Evolutionary conservation across 257 asterid genomes (phyloP).

Genomic region (Datura wrightii): DNA sequence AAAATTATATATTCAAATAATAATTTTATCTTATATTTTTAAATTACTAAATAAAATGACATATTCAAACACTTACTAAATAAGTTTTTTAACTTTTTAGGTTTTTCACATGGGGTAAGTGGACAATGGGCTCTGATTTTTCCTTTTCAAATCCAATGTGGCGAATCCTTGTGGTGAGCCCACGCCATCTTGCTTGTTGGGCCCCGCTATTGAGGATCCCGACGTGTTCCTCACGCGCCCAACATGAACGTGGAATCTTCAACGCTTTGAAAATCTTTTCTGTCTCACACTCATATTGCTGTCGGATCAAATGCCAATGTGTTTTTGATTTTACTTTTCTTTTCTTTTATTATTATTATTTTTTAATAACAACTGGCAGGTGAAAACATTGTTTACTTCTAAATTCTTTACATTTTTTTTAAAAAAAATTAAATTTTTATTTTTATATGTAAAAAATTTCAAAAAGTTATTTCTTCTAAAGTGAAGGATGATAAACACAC

Average conservation of each 20-base stretch:
- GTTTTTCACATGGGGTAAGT: neutral
- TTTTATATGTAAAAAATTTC: no score
- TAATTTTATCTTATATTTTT: no score
- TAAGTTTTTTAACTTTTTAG: no score
- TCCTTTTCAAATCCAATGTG: conserved; percentile 6
- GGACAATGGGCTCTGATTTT: neutral
- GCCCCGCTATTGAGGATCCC: neutral
- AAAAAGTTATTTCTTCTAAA: no score
- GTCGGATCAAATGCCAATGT: conserved; percentile 27
- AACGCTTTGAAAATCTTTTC: neutral
- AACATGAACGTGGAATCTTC: neutral
- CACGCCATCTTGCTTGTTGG: conserved; percentile 21
- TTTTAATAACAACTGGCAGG: neutral
- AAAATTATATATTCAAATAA: no score
- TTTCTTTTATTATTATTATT: neutral
- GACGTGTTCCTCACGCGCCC: neutral
- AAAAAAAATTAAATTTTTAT: no score
- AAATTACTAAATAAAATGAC: no score
- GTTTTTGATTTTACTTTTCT: neutral
- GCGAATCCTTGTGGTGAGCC: conserved; percentile 27
- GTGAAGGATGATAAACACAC: no score
- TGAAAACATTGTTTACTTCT: neutral
- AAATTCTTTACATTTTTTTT: neutral
- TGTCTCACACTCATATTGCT: conserved; percentile 19
- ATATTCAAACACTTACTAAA: no score